A percentile compares a stretch with the other conserved stretches of the same genome.
Conservation (phyloP, 23 red algal genomes). For the Gracilaria gracilis region DNA sequence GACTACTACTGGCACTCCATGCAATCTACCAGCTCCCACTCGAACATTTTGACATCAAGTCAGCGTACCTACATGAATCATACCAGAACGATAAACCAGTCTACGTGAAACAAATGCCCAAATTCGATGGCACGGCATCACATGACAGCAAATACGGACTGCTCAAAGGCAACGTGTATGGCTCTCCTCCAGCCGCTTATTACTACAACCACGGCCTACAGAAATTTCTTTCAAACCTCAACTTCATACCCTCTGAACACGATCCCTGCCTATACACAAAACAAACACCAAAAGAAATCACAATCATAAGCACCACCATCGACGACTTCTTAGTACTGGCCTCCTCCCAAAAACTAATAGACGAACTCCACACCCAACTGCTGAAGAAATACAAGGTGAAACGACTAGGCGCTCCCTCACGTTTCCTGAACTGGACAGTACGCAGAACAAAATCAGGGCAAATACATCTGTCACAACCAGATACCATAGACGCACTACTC, state of each 20-base stretch:
- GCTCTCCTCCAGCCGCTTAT: conserved; percentile 4
- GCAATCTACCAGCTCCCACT: not conserved
- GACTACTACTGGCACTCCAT: not conserved
- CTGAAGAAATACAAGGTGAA: too few relatives aligned
- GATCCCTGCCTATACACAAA: conserved; percentile 22
- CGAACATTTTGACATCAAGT: conserved; percentile 5
- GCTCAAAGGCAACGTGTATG: conserved; percentile 10
- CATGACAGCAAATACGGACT: not conserved
- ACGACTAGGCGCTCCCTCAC: too few relatives aligned
- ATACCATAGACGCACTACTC: too few relatives aligned
- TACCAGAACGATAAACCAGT: not conserved
- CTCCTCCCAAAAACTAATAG: too few relatives aligned
- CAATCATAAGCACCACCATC: too few relatives aligned
- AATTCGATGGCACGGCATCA: not conserved
- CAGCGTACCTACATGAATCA: conserved; percentile 4
- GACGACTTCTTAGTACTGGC: too few relatives aligned
- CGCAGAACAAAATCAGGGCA: too few relatives aligned
- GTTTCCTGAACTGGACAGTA: too few relatives aligned
- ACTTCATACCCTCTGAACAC: not conserved
- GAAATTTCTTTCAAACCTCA: not conserved
- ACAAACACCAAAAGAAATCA: not conserved
- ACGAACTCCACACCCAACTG: too few relatives aligned
- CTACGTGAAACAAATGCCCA: conserved; percentile 7
- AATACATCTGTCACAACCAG: too few relatives aligned
- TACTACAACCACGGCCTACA: not conserved